Conservation (phyloP, 768 basidiomycete genomes). For the Mycena rosella region DNA sequence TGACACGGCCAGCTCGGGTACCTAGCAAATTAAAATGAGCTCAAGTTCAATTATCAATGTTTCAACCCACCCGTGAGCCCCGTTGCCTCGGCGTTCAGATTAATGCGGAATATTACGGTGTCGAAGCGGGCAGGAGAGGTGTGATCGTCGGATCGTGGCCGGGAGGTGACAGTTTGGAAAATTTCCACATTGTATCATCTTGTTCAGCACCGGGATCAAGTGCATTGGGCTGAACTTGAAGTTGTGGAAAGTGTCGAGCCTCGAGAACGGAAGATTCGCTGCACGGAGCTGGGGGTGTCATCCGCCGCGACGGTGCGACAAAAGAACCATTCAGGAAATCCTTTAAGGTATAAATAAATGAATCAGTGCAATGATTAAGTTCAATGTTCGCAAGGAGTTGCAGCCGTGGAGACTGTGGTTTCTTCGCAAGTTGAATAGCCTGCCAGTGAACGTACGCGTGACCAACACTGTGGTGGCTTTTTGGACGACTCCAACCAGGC, state of each 20-base stretch:
- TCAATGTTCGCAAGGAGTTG: neutral
- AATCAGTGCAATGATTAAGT: neutral
- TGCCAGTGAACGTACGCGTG: too few relatives aligned
- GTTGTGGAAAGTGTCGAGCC: slow-evolving; percentile 40
- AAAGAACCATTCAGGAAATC: slow-evolving; percentile 32
- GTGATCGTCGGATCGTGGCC: slow-evolving; percentile 1
- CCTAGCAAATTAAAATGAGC: neutral
- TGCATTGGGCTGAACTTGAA: slow-evolving; percentile 39
- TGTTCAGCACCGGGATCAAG: slow-evolving; percentile 38
- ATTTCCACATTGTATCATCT: neutral
- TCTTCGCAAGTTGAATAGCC: slow-evolving; percentile 1
- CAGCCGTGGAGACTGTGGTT: slow-evolving; percentile 3
- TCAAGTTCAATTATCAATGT: neutral
- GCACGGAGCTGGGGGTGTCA: slow-evolving; percentile 12
- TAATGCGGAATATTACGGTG: slow-evolving; percentile 38
- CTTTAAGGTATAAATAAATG: slow-evolving; percentile 12
- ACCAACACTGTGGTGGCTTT: too few relatives aligned
- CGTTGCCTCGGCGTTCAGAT: slow-evolving; percentile 39
- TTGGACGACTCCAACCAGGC: too few relatives aligned
- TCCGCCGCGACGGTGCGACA: too few relatives aligned
- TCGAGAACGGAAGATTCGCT: slow-evolving; percentile 35
- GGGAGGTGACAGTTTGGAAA: too few relatives aligned
- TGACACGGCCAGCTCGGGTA: slow-evolving; percentile 2
- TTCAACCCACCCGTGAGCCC: slow-evolving; percentile 34
- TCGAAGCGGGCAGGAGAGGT: slow-evolving; percentile 40